Percentiles rank a stretch among this genome's conserved stretches.
Evolutionary conservation across 768 basidiomycete genomes (phyloP).

Genomic region (Mycena leptocephala): DNA sequence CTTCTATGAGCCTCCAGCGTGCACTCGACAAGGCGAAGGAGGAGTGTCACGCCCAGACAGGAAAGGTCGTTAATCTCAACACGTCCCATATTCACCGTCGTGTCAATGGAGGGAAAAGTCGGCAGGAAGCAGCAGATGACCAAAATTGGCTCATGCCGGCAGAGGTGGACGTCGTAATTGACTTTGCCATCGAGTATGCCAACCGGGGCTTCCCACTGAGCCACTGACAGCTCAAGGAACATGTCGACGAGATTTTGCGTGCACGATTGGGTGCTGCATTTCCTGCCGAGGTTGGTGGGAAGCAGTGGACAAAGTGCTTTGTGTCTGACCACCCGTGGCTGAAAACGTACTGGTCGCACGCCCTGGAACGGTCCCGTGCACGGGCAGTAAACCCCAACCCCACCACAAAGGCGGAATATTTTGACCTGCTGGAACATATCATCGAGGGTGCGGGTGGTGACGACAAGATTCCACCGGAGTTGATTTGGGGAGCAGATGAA

Average conservation of each 20-base stretch:
- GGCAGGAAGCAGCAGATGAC: not conserved
- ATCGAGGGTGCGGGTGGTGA: conserved; percentile 19
- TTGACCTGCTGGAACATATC: conserved; percentile 38
- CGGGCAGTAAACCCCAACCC: conserved; percentile 50
- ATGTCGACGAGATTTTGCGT: conserved; percentile 40
- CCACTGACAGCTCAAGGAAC: conserved; percentile 41
- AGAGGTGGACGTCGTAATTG: not conserved
- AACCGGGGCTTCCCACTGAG: conserved; percentile 44
- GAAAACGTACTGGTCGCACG: not conserved
- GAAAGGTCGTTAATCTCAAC: no score
- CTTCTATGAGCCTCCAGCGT: no score
- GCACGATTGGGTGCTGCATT: not conserved
- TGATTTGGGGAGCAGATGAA: not conserved
- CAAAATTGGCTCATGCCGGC: not conserved
- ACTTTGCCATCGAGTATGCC: not conserved
- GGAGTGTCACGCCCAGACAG: no score
- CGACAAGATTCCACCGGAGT: conserved; percentile 4
- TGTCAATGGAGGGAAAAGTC: not conserved
- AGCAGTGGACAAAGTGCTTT: not conserved
- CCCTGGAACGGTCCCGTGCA: conserved; percentile 21
- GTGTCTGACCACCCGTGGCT: not conserved
- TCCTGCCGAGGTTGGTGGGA: not conserved
- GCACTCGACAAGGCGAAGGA: no score
- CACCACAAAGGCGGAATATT: conserved; percentile 43
- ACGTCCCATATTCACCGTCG: not conserved